phyloP scores from a whole-genome alignment of 1,284 basidiomycete genomes.

The Cutaneotrichosporon cavernicola region DNA sequence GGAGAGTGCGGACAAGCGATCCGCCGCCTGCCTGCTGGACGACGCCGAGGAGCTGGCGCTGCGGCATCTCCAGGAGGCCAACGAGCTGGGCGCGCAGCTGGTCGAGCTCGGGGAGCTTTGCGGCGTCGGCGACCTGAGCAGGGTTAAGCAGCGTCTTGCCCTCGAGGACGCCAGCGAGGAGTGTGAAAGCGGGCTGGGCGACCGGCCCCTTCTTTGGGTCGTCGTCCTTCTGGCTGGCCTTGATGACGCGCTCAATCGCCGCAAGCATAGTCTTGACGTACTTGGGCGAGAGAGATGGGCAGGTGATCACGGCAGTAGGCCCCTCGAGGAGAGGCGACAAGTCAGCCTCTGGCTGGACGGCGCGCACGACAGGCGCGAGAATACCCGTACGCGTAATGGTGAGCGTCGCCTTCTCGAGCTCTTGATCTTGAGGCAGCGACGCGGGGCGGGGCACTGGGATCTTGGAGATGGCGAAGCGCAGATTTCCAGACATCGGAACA shows the following conservation, averaged over 20 bases:
- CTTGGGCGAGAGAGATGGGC: slow-evolving; percentile 48
- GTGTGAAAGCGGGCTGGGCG: slow-evolving; percentile 42
- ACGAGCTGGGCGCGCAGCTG: slow-evolving; percentile 51
- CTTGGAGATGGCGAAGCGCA: slow-evolving; percentile 44
- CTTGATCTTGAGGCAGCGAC: slow-evolving; percentile 6
- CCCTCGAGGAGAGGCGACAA: slow-evolving; percentile 7
- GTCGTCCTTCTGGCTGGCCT: slow-evolving; percentile 30
- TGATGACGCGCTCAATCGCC: slow-evolving; percentile 40
- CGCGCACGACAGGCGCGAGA: slow-evolving; percentile 30
- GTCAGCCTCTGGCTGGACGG: slow-evolving; percentile 27
- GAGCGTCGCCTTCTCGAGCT: slow-evolving; percentile 30
- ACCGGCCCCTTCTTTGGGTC: slow-evolving; percentile 29
- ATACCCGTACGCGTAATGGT: slow-evolving; percentile 52
- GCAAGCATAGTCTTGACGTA: slow-evolving; percentile 47
- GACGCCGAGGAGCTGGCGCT: slow-evolving; percentile 45
- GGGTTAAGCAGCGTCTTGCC: slow-evolving; percentile 33
- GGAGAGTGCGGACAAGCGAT: slow-evolving; percentile 49
- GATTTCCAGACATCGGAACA: slow-evolving; percentile 40
- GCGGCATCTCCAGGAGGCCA: slow-evolving; percentile 49
- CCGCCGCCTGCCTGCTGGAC: slow-evolving; percentile 50
- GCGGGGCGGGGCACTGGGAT: slow-evolving; percentile 35
- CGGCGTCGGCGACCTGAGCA: slow-evolving; percentile 35
- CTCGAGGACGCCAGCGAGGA: slow-evolving; percentile 53
- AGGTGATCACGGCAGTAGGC: slow-evolving; percentile 48
- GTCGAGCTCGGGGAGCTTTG: slow-evolving; percentile 51